Conservation (phyloP, 441 rosid species). For the Populus hybrid region DNA sequence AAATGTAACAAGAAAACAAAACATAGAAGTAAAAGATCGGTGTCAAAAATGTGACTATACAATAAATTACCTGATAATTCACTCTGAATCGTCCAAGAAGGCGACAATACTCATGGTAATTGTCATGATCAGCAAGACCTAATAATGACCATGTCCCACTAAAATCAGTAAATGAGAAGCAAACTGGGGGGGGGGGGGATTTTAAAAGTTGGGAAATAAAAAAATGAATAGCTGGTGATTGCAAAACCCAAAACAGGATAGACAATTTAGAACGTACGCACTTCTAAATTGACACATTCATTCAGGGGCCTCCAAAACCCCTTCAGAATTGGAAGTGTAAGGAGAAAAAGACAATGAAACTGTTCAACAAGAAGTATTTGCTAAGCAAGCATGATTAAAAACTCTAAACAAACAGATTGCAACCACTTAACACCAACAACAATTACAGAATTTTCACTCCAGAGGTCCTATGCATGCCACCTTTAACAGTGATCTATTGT, state of each 20-base stretch:
- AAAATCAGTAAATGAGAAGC: conserved; percentile 16
- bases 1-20: background rate
- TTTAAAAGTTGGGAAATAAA: background rate
- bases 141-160: conserved; percentile 23
- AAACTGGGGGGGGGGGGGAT: background rate
- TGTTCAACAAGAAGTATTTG: background rate
- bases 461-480: too few relatives aligned
- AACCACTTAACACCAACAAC: background rate
- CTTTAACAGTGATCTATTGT: background rate
- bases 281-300: background rate
- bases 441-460: background rate
- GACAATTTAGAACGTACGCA: background rate
- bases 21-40: background rate
- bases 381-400: background rate
- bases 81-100: conserved; percentile 96
- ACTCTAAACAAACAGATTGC: background rate
- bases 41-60: background rate
- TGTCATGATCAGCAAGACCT: conserved; percentile 99
- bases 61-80: conserved; percentile 77
- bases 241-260: background rate
- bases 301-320: background rate
- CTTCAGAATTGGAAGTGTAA: background rate
- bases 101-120: conserved; percentile 98
- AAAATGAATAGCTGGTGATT: background rate
- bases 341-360: background rate